Evolutionary conservation across 192 early-diverging fungal genomes (phyloP), one percentile per base, ranked within the genome.

Genomic region (Rhizophagus prolifer): DNA sequence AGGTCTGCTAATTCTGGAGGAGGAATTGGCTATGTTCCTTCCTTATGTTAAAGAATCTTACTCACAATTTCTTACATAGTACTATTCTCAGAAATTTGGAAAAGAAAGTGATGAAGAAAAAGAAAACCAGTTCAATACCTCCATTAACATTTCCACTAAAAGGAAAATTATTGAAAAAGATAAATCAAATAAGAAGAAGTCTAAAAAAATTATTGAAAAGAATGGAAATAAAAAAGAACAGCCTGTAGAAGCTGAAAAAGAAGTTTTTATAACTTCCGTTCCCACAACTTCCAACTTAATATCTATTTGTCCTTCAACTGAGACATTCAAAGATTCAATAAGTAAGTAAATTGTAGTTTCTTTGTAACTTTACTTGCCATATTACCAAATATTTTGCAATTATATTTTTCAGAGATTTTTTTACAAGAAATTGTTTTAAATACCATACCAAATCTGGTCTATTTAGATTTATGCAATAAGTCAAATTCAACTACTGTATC

Each of bases 371-470:
- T 6, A 62, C 30, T 21, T 23, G 60, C 30, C 4, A 34, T 4
- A 34, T 34, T 34, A 34, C 31, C 4, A 4, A 3, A 34, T 4
- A 34, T 36, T 36, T 5, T 8, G 3, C 36, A 38, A 38, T 9
- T 38, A 38, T 38, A 38, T 38, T 38, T 38, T 38, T 5, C 5
- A 62, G 9, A 62, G 25, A 62, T 62, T 62, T 62, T 26, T 62
- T 62, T 62, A 62, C 26, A 7, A 25, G 60, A 62, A 62, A 30
- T 62, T 10, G 9, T 62, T 62, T n/a, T 62, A 62, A 62, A 62
- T 30, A 62, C 60, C 60, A 30, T 62, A 62, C 60, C 60, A 62
- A 62, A 26, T 62, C 60, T 62, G 10, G 10, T 62, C n/a, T 62
- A 62, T n/a, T 9, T 30, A 23, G 60, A 62, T 62, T 62, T 30